Evolutionary conservation across 2,329 filamentous ascomycete genomes (phyloP), one percentile per base, ranked within the genome.

Genomic region (Exophiala mesophila): DNA sequence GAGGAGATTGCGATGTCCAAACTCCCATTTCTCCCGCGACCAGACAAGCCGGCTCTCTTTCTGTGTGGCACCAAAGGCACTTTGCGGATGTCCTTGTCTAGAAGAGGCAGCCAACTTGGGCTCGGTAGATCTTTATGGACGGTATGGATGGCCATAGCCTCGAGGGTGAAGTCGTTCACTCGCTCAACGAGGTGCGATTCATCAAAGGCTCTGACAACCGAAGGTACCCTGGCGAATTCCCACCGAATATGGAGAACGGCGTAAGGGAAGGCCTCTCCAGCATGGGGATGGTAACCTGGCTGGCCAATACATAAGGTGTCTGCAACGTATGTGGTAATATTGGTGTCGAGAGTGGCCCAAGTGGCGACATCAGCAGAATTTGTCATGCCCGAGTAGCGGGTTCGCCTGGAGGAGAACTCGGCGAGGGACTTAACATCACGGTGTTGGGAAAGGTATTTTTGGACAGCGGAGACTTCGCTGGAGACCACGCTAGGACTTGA

Each of bases 81-180:
- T 50, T 76, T 76, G 17, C 73, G 67, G 36, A 77, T 75, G 46
- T 77, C 74, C 36, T 64, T 63, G 3, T 65, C 58, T 7, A 77
- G 59, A 4, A 69, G 57, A 3, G 70, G 58, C 13, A 64, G 57
- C 73, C 73, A 77, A 32, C 66, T 65, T 5, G 74, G 73, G 15
- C 63, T 56, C 3, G 67, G 61, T 56, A 74, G 68, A 28, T 64
- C 60, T 44, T 66, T 65, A 52, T 64, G 68, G 35, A 67, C 69
- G 26, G 63, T 61, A 64, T 70, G 74, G 4, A 76, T 65, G 20
- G 72, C 70, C 54, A 76, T 72, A 23, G 68, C 67, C 54, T 76
- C 71, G 7, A 77, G 54, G 1, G 73, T 75, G 50, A 77, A 77
- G 3, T 72, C 73, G 23, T 69, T 64, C 7, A 77, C 66, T 21